phyloP scores from a whole-genome alignment of 2,329 filamentous ascomycete species.

The Calonectria fujianensis region DNA sequence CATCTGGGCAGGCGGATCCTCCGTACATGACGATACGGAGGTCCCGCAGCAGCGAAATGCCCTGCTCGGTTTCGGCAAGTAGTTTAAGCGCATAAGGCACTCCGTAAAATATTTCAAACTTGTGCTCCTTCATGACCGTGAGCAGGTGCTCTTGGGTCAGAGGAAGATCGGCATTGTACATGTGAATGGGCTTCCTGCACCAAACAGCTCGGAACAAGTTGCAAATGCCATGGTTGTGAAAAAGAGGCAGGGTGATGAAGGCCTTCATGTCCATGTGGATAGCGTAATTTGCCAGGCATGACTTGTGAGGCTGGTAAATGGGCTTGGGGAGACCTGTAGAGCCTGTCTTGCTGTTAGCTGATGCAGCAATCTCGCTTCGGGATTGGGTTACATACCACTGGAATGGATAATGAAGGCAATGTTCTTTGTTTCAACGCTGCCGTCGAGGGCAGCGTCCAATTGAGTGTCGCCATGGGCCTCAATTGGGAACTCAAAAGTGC shows the following conservation, averaged over 20 bases:
- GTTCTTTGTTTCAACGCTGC: slow-evolving; percentile 48
- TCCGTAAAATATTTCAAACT: slow-evolving; percentile 72
- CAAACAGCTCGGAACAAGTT: slow-evolving; percentile 72
- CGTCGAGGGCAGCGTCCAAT: slow-evolving; percentile 47
- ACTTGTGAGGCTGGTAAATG: slow-evolving; percentile 73
- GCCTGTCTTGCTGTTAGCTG: slow-evolving; percentile 58
- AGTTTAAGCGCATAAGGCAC: slow-evolving; percentile 80
- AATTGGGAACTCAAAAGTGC: slow-evolving; percentile 57
- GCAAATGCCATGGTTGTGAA: slow-evolving; percentile 75
- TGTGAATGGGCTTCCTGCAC: slow-evolving; percentile 67
- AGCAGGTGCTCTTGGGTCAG: slow-evolving; percentile 70
- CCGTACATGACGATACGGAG: slow-evolving; percentile 74
- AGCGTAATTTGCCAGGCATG: slow-evolving; percentile 69
- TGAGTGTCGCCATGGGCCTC: slow-evolving; percentile 57
- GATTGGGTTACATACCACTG: slow-evolving; percentile 51
- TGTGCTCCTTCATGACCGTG: slow-evolving; percentile 62
- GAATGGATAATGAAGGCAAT: slow-evolving; percentile 60
- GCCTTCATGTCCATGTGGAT: slow-evolving; percentile 63
- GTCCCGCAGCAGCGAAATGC: slow-evolving; percentile 66
- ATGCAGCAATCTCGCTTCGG: slow-evolving; percentile 51
- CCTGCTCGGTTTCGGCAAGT: slow-evolving; percentile 73
- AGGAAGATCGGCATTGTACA: slow-evolving; percentile 74
- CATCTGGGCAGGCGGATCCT: slow-evolving; percentile 74
- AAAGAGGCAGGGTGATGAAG: slow-evolving; percentile 75
- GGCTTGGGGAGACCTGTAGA: slow-evolving; percentile 78